Evolutionary conservation across 176 grass and related monocot genomes (phyloP).

Genomic region (Carex myosuroides): DNA sequence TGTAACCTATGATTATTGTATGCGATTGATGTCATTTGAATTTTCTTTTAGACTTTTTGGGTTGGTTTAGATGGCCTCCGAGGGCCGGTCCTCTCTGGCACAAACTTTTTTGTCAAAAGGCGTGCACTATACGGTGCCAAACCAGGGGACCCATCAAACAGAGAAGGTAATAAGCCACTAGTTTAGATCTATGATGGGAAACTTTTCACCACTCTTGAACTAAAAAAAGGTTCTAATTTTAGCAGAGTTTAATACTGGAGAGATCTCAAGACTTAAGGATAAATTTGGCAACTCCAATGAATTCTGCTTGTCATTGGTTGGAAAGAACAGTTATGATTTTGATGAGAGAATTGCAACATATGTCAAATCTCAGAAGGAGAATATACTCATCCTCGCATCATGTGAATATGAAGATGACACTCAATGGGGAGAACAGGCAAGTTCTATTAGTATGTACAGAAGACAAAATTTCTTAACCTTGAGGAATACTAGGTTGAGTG

Average conservation of each 20-base stretch:
- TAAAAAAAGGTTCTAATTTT: background rate
- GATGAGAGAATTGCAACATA: background rate
- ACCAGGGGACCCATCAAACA: background rate
- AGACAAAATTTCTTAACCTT: background rate
- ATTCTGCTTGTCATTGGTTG: conserved; percentile 23
- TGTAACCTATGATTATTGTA: background rate
- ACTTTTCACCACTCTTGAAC: background rate
- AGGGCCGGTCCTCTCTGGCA: conserved; percentile 55
- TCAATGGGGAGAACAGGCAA: conserved; percentile 37
- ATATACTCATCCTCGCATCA: background rate
- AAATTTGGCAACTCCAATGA: conserved; percentile 33
- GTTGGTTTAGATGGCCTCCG: conserved; percentile 45
- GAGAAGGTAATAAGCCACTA: conserved; percentile 1
- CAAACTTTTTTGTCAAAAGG: conserved; percentile 45
- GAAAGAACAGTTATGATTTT: background rate
- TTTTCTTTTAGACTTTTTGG: conserved; percentile 33
- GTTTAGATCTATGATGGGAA: background rate
- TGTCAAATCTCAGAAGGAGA: background rate
- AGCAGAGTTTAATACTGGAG: background rate
- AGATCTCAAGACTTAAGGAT: conserved; percentile 21
- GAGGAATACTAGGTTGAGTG: background rate
- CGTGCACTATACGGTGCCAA: conserved; percentile 42
- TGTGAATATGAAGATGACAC: conserved; percentile 43
- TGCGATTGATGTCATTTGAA: background rate
- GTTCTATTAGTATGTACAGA: background rate